Evolutionary conservation across 2,329 filamentous ascomycete species (phyloP), one percentile per base, ranked within the genome.

Genomic region (Dactylellina parvicollis): DNA sequence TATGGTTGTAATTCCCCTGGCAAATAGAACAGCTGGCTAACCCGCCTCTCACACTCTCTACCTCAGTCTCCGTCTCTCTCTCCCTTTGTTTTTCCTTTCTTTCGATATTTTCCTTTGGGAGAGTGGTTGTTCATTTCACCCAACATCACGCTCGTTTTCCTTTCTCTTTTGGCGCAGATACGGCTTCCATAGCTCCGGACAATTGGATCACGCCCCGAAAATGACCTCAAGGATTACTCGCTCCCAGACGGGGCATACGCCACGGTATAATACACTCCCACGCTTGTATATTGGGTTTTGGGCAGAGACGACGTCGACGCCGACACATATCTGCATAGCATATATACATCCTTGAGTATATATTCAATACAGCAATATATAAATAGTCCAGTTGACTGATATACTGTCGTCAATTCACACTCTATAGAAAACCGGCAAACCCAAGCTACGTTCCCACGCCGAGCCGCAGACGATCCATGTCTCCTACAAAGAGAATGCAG

Each of bases 381-480:
- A n/a, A n/a, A n/a, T n/a, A n/a, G n/a, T n/a, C n/a, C n/a, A n/a
- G n/a, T n/a, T n/a, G n/a, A n/a, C n/a, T n/a, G n/a, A n/a, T n/a
- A n/a, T n/a, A n/a, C n/a, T n/a, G n/a, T n/a, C n/a, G n/a, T n/a
- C n/a, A n/a, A n/a, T n/a, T n/a, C n/a, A n/a, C n/a, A n/a, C n/a
- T n/a, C n/a, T 49, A 26, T 74, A 87, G 85, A 79, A 86, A 86
- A 80, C 81, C 83, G 57, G 81, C 83, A 57, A 82, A 83, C 64
- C 82, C 83, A 44, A 84, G 83, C 52, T 86, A 83, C 76, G 82
- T 86, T 50, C 82, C 85, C 75, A 86, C 84, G 12, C 84, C 85
- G 60, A 79, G 80, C 65, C 82, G 83, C 60, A 82, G 80, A 61
- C 81, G 83, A 67, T 83, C 80, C 77, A 83, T 82, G 75, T 79